Evolutionary conservation across 768 basidiomycete species (phyloP).

Genomic region (Rhodocollybia butyracea): DNA sequence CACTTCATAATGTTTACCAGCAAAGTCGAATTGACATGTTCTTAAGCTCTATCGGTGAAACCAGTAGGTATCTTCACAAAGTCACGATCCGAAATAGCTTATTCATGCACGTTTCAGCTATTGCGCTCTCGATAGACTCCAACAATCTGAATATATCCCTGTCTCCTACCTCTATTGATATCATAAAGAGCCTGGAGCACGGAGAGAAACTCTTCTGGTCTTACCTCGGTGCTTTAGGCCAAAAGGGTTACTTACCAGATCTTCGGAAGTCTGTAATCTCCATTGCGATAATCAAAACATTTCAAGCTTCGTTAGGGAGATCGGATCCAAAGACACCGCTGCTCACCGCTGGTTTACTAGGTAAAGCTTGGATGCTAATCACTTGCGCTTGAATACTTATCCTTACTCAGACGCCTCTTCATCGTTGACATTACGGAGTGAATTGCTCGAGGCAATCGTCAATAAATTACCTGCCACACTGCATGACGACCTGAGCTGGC

Average conservation of each 20-base stretch:
- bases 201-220: conserved; percentile 73
- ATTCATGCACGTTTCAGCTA: conserved; percentile 44
- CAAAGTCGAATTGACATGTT: conserved; percentile 86
- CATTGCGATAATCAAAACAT: conserved; percentile 64
- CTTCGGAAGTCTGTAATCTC: conserved; percentile 75
- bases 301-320: conserved; percentile 80
- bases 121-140: conserved; percentile 78
- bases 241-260: conserved; percentile 62
- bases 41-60: conserved; percentile 86
- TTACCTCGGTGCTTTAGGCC: conserved; percentile 51
- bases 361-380: conserved; percentile 29
- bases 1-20: conserved; percentile 71
- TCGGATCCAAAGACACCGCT: conserved; percentile 44
- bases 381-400: neutral
- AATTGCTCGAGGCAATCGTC: conserved; percentile 80
- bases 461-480: conserved; percentile 55
- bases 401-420: conserved; percentile 59
- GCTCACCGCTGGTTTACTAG: conserved; percentile 61
- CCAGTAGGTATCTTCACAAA: conserved; percentile 52
- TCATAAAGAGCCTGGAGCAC: conserved; percentile 55
- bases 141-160: conserved; percentile 34
- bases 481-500: conserved; percentile 77
- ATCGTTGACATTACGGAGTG: conserved; percentile 77
- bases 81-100: neutral
- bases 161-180: conserved; percentile 51